Base-by-base conservation (phyloP, 2,329 filamentous ascomycete genomes). In the Trichoderma sp. region DNA sequence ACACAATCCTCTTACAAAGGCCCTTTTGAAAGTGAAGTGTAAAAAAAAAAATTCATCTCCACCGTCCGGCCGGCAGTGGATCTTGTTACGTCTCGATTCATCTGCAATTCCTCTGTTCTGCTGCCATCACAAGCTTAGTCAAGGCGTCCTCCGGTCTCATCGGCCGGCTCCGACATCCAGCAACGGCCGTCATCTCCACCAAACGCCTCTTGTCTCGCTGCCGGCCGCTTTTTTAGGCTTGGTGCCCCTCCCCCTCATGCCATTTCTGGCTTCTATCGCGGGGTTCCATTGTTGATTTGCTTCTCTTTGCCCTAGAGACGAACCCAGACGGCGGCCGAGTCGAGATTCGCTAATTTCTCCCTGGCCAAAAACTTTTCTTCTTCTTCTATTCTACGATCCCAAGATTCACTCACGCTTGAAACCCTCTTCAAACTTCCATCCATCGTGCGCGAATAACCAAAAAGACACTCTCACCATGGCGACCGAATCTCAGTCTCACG, bases 121-220 rank as follows among this genome's bases (percentile, higher is more conserved):
- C 56, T 39, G 50, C 45, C 32, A 19, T 53, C 17, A 35, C 32
- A 12, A 50, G 32, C 22, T 48, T 35, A 37, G 54, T 37, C 17
- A 45, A 60, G 64, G 64, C 64, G 64, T 48, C 34, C 56, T 67
- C 64, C 64, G 64, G 32, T 32, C 39, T 53, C 37, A 6, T 67
- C 64, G 64, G 64, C 64, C 64, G 64, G 64, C 64, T 67, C 64
- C 64, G 64, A 67, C 17, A n/a, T 22, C 35, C 39, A 50, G 34
- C 29, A 39, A 54, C 64, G 53, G 64, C 34, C 37, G 13, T 3
- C 27, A 9, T 53, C 64, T 52, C 56, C 56, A 61, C 59, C 22
- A 52, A 54, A 67, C 34, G 34, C 37, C 37, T 35, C 25, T 22
- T 5, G 3, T 67, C 37, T 32, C 54, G 39, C 27, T 32, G 63